These are phyloP conservation scores for Galerina marginata DNA, from an alignment of 768 basidiomycete species.

Conservation along the genomic window DNA sequence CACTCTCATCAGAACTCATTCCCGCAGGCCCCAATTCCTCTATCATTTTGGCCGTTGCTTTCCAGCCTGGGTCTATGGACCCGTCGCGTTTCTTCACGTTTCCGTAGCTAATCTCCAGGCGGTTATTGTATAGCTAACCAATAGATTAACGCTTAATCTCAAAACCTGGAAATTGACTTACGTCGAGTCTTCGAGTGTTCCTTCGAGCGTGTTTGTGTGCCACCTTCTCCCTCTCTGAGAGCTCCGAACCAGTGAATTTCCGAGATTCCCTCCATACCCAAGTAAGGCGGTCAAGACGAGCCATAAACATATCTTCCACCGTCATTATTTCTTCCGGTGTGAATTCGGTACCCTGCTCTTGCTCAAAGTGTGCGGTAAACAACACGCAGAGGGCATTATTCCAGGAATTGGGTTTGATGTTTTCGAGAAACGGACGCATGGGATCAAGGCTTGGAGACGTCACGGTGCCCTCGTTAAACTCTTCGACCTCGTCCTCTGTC, in stretches of 20 bases:
- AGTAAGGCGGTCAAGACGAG: background rate
- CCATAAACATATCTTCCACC: background rate
- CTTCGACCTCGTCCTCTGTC: background rate
- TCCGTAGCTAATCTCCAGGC: background rate
- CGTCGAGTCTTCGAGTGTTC: background rate
- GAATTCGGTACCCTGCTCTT: background rate
- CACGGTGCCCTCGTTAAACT: background rate
- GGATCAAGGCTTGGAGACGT: background rate
- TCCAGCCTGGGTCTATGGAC: background rate
- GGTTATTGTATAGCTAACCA: conserved; percentile 1
- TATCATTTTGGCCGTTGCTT: background rate
- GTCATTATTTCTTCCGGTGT: background rate
- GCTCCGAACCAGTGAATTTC: background rate
- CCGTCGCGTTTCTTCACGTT: conserved; percentile 6
- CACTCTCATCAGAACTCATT: conserved; percentile 13
- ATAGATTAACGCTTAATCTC: background rate
- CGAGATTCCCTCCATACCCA: background rate
- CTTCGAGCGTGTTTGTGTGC: background rate
- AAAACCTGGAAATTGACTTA: background rate
- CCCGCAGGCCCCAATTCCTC: conserved; percentile 2
- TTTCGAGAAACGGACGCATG: background rate
- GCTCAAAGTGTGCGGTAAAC: background rate
- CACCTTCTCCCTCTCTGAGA: background rate
- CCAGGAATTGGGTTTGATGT: background rate
- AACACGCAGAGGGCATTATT: background rate